Evolutionary conservation across 805 yeast genomes (phyloP), one percentile per base, ranked within the genome.

Genomic region (Candida sakaeoensis): DNA sequence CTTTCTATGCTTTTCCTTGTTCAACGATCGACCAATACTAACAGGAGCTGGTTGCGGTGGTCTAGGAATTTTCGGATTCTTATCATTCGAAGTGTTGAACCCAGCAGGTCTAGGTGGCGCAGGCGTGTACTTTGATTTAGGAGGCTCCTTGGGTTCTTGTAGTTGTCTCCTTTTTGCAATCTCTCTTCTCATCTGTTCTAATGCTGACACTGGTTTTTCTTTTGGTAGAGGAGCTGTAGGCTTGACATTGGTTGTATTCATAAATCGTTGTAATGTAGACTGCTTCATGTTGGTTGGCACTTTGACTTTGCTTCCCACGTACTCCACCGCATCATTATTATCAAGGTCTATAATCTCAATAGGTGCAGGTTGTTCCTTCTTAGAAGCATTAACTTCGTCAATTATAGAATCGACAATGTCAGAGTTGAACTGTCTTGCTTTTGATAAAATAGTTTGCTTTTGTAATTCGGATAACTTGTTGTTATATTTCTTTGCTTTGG

Each of bases 391-490:
- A 1, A 73, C 64, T 28, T 72, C 74, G 3, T 59, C 54, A 1
- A 70, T 42, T 14, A 82, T 63, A n/a, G 51, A 52, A 14, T 79
- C 80, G 8, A 84, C 88, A 37, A 82, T 51, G 0, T 58, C 61
- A 4, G 59, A 57, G 51, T 85, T 78, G 44, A 82, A 72, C 19
- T 62, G 65, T 42, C 79, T 68, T 0, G 87, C 88, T 46, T 77
- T 74, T 0, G 75, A 62, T 26, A 88, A 55, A 25, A 90, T 74
- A 36, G 79, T 82, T 16, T 70, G 63, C 4, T 84, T 65, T 53
- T 89, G 95, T 31, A 77, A 76, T 19, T 74, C 79, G 1, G 80
- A 72, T 32, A 91, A 64, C 54, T 80, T 85, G 54, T 82, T 88
- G 43, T 82, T 82, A 55, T 72, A 82, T 47, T 72, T 77, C 48